Evolutionary conservation across 2,329 filamentous ascomycete species (phyloP), one percentile per base, ranked within the genome.

Genomic region (Colletotrichum cordylinicola): DNA sequence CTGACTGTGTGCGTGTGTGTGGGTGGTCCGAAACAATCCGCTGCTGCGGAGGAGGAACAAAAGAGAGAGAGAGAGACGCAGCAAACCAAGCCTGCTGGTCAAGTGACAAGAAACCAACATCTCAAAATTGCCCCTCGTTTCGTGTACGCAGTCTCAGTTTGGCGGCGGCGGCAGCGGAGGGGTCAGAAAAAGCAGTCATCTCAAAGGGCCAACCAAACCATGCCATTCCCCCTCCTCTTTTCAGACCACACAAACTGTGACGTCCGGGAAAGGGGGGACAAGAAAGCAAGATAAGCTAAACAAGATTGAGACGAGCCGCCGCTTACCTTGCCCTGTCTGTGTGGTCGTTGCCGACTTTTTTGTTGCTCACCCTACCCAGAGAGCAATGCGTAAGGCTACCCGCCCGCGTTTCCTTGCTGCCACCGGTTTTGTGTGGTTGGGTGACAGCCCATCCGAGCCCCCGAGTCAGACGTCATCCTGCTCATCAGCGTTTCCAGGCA

Each of bases 391-490:
- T 58, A 70, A 70, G 66, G 66, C 71, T 62, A 35, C 18, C 29
- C 27, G 24, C 58, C 58, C 29, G 27, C 29, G 29, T 52, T 33
- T 72, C 13, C 58, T 15, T 61, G 56, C 16, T n/a, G 29, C n/a
- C 64, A 62, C 35, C 37, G 70, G 55, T 52, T 64, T 58, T 24
- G 24, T 35, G 55, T 62, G 21, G 21, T 12, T 69, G 21, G 21
- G 15, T 69, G 27, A 55, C 70, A 68, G 33, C 69, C 48, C 64
- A 68, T 39, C 70, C 55, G 70, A 56, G 37, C 48, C 31, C 48
- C 52, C 56, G 65, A 61, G 37, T 73, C 55, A 62, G 65, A 73
- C 65, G 70, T 73, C 70, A 73, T 68, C 66, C 48, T 39, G 33
- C 18, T 35, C 18, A 31, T 48, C 33, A 16, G 21, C 16, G 58